phyloP scores from a whole-genome alignment of 768 basidiomycete species.

The Boletus subparvulus region DNA sequence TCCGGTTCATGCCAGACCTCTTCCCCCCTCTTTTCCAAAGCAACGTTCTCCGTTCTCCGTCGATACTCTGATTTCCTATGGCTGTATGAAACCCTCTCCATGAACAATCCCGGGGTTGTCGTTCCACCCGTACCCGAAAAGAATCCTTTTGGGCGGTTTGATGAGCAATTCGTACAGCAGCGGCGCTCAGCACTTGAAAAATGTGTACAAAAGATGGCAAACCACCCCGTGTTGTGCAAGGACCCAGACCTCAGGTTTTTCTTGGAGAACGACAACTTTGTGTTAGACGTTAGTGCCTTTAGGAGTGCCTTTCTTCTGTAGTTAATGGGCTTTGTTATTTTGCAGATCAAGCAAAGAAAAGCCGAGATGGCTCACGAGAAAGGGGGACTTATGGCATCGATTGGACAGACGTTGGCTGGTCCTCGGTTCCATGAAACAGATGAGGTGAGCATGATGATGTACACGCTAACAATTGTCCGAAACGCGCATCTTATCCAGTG shows the following conservation, averaged over 20 bases:
- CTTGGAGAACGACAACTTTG: constrained; percentile 90
- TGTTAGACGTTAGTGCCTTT: constrained; percentile 69
- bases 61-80: constrained; percentile 98
- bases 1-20: constrained; percentile 58
- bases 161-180: constrained; percentile 87
- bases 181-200: constrained; percentile 81
- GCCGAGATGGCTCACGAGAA: constrained; percentile 73
- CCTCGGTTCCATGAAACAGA: constrained; percentile 87
- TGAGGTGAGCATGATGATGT: constrained; percentile 49
- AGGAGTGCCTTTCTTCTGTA: neutral
- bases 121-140: constrained; percentile 98
- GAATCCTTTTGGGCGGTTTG: constrained; percentile 89
- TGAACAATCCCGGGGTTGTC: constrained; percentile 95
- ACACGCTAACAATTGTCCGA: neutral
- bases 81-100: constrained; percentile 85
- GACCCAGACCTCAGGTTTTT: constrained; percentile 89
- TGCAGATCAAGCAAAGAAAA: constrained; percentile 84
- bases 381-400: constrained; percentile 79
- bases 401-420: constrained; percentile 77
- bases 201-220: constrained; percentile 89
- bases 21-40: constrained; percentile 79
- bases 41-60: constrained; percentile 89
- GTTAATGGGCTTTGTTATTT: neutral
- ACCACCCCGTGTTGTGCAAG: constrained; percentile 86
- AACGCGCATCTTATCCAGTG: constrained; percentile 51